A percentile compares a stretch with the other conserved stretches of the same genome.
phyloP scores from a whole-genome alignment of 768 basidiomycete genomes.

The Pulveroboletus frians region DNA sequence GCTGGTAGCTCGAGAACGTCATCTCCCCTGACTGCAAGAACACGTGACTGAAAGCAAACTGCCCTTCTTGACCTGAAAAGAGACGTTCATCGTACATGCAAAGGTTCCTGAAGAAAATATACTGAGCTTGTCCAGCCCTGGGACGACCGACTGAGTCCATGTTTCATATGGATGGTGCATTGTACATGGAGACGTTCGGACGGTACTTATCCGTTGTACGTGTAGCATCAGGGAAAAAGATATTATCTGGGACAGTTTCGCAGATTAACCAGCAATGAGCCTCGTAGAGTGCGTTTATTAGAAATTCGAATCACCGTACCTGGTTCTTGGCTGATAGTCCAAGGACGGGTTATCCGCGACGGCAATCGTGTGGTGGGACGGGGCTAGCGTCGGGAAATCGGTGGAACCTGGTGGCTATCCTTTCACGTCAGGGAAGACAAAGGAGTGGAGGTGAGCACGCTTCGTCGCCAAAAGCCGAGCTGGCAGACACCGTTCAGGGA shows the following conservation, averaged over 20 bases:
- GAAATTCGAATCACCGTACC: conserved; percentile 53
- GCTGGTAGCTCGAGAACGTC: neutral
- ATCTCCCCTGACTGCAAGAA: neutral
- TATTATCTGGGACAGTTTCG: conserved; percentile 35
- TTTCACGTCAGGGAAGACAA: neutral
- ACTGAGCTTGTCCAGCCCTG: conserved; percentile 44
- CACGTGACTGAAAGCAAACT: neutral
- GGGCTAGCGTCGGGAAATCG: neutral
- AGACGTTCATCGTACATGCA: neutral
- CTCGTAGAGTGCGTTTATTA: conserved; percentile 47
- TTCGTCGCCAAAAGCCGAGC: conserved; percentile 33
- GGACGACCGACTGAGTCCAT: conserved; percentile 21
- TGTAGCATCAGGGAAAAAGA: conserved; percentile 50
- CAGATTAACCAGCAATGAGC: conserved; percentile 36
- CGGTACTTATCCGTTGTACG: too few species aligned
- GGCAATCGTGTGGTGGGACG: conserved; percentile 34
- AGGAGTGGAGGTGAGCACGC: conserved; percentile 1
- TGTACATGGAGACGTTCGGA: conserved; percentile 43
- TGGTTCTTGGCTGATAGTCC: conserved; percentile 49
- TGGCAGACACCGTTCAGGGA: neutral
- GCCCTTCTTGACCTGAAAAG: neutral
- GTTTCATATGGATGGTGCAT: conserved; percentile 28
- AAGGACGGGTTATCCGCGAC: conserved; percentile 28
- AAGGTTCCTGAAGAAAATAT: conserved; percentile 35
- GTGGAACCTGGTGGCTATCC: neutral